Evolutionary conservation across 2,329 filamentous ascomycete genomes (phyloP), one percentile per base, ranked within the genome.

Genomic region (Raffaelea deltoideospora): DNA sequence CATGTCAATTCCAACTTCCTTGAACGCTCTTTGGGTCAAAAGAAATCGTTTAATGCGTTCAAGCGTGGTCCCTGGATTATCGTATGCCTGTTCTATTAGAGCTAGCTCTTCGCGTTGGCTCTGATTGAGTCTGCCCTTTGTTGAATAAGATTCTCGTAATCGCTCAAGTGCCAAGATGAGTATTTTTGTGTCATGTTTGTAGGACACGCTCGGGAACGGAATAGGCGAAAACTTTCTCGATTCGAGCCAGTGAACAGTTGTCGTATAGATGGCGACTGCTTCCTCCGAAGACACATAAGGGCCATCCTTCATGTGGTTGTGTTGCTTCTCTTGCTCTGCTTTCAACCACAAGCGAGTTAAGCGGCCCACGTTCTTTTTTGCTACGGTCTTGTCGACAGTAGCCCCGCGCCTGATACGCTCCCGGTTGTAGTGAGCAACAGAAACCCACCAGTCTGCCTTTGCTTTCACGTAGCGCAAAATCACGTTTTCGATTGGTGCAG

Each of bases 361-460:
- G 48, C 90, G 83, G 41, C 90, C 90, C 43, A 98, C 69, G 47
- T 98, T 98, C 72, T 98, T 98, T 73, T 98, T 98, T 4, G 90
- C 90, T 20, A 98, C 92, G 3, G 90, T 98, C 66, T 98, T 98
- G 57, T 98, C 90, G 11, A 98, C 90, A 2, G 90, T 98, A 3
- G 90, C 92, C 53, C 90, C 92, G 57, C 90, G 74, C 48, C 90
- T 76, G 51, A 98, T 98, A 56, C 90, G 81, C 63, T 98, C 90
- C 50, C 90, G 81, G 55, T 98, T 98, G 65, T 98, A 98, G 55
- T 98, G 90, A 10, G 90, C 90, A 23, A 98, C 92, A 18, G 87
- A 96, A 42, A 98, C 88, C 90, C 90, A 98, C 92, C 90, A 98
- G 56, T 98, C 90, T 15, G 90, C 90, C 67, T 98, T 98, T 47